phyloP scores from a whole-genome alignment of 2,329 filamentous ascomycete genomes.

The Mycocentrospora acerina region DNA sequence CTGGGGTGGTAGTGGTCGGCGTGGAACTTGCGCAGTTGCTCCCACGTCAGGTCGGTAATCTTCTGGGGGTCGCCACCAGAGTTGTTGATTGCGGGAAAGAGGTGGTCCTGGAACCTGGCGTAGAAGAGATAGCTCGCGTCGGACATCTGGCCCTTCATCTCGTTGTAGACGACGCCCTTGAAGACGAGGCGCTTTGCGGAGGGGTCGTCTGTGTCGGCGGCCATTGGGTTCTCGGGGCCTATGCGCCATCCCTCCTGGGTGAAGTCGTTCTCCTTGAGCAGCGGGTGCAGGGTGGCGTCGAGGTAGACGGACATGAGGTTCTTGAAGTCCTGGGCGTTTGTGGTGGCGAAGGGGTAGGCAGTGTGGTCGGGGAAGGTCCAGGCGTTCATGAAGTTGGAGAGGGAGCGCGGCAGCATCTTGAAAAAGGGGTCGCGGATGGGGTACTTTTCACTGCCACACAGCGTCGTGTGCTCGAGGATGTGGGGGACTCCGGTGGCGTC shows the following conservation, averaged over 20 bases:
- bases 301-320: constrained; percentile 97
- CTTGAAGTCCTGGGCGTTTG: constrained; percentile 90
- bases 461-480: constrained; percentile 94
- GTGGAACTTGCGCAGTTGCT: constrained; percentile 86
- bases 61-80: constrained; percentile 95
- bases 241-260: constrained; percentile 96
- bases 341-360: constrained; percentile 96
- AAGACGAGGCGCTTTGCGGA: constrained; percentile 76
- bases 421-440: constrained; percentile 99
- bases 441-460: constrained; percentile 95
- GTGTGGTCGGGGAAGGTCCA: constrained; percentile 97
- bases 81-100: constrained; percentile 93
- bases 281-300: constrained; percentile 86
- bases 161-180: constrained; percentile 98
- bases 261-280: constrained; percentile 89
- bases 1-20: constrained; percentile 94
- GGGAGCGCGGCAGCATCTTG: constrained; percentile 96
- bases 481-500: constrained; percentile 96
- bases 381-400: constrained; percentile 99
- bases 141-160: constrained; percentile 99
- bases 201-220: constrained; percentile 45
- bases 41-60: constrained; percentile 92
- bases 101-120: constrained; percentile 90
- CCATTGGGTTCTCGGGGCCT: constrained; percentile 80
- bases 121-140: constrained; percentile 96